A percentile compares a stretch with the other conserved stretches of the same genome.
Conservation (phyloP, 805 yeast species). For the Schwanniomyces yamadae region DNA sequence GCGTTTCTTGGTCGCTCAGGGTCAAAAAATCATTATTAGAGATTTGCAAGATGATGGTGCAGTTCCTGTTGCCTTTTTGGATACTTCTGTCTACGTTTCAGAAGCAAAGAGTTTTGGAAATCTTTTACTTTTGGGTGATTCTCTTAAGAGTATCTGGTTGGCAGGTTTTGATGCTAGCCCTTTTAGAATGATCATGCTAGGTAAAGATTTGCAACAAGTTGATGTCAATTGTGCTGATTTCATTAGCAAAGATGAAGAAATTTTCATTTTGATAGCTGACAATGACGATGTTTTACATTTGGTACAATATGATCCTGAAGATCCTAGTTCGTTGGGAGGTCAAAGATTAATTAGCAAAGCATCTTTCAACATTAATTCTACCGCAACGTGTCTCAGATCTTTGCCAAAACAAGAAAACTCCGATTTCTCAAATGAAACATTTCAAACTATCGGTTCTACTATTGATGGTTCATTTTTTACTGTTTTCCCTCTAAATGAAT, state of each 20-base stretch:
- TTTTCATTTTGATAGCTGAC: conserved; percentile 69
- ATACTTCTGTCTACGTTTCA: conserved; percentile 74
- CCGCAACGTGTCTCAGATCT: conserved; percentile 53
- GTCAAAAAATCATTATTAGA: conserved; percentile 77
- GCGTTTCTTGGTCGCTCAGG: conserved; percentile 78
- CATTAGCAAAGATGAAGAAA: conserved; percentile 64
- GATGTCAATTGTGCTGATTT: conserved; percentile 77
- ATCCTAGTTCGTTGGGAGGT: conserved; percentile 78
- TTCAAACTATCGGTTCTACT: conserved; percentile 69
- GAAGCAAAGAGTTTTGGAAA: conserved; percentile 84
- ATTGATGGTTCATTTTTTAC: conserved; percentile 77
- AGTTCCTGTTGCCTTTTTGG: conserved; percentile 91
- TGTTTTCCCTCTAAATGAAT: conserved; percentile 73
- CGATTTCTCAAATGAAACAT: conserved; percentile 27
- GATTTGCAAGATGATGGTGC: conserved; percentile 85
- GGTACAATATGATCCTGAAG: conserved; percentile 89
- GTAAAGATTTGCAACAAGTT: conserved; percentile 65
- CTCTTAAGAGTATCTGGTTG: conserved; percentile 71
- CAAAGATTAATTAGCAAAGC: conserved; percentile 68
- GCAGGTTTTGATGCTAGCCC: conserved; percentile 96
- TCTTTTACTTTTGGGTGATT: conserved; percentile 77
- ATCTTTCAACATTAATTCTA: conserved; percentile 65
- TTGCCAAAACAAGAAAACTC: conserved; percentile 37
- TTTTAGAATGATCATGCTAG: conserved; percentile 73
- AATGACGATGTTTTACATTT: conserved; percentile 64